phyloP scores from a whole-genome alignment of 192 early-diverging fungal genomes.

The Thoreauomyces humboldtii region DNA sequence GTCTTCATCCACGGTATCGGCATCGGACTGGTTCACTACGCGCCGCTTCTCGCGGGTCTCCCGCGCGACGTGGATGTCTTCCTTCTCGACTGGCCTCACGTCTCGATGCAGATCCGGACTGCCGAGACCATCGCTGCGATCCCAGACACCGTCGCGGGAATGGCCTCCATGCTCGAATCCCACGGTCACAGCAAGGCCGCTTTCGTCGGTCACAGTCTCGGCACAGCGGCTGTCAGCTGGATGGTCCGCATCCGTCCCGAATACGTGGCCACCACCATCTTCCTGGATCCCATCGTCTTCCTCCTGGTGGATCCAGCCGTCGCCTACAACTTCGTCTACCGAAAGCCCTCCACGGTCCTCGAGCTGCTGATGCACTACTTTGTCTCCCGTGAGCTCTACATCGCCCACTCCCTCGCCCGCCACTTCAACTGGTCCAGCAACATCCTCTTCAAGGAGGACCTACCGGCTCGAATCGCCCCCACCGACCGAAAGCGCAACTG shows the following conservation, averaged over 20 bases:
- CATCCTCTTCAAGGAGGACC: conserved; percentile 33
- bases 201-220: conserved; percentile 66
- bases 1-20: conserved; percentile 73
- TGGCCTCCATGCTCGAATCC: conserved; percentile 45
- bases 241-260: conserved; percentile 22
- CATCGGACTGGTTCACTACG: conserved; percentile 55
- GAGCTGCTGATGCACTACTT: conserved; percentile 52
- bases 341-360: conserved; percentile 21
- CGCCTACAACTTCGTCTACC: conserved; percentile 54
- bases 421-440: conserved; percentile 38
- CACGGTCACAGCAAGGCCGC: conserved; percentile 47
- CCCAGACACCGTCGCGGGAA: conserved; percentile 46
- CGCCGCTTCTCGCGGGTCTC: conserved; percentile 49
- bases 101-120: conserved; percentile 57
- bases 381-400: conserved; percentile 60
- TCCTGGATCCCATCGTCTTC: conserved; percentile 70
- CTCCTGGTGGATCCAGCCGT: conserved; percentile 59
- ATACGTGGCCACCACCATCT: conserved; percentile 30
- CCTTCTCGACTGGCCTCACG: conserved; percentile 55
- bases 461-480: too few species aligned
- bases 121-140: conserved; percentile 52
- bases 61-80: conserved; percentile 21
- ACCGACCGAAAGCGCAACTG: too few species aligned
- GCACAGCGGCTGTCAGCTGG: conserved; percentile 57
- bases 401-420: conserved; percentile 55